Conservation (phyloP, 768 basidiomycete genomes). For the Suillus placidus region DNA sequence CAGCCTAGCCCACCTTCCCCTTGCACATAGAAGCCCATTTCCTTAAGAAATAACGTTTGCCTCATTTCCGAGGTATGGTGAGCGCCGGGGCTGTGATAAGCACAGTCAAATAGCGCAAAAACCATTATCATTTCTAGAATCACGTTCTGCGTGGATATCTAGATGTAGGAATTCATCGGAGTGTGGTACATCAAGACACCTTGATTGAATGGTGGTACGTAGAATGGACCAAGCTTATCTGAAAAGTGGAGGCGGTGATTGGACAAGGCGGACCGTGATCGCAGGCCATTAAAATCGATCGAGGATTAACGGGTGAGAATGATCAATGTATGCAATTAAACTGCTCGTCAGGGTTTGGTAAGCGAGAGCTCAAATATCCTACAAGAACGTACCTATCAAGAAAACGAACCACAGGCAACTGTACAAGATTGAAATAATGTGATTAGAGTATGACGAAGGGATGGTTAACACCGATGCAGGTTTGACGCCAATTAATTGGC, state of each 20-base stretch:
- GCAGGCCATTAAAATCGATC: background rate
- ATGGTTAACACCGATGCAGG: background rate
- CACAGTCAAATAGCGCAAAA: conserved; percentile 1
- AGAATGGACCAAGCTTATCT: background rate
- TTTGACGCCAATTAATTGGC: background rate
- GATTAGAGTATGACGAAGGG: background rate
- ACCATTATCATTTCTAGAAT: background rate
- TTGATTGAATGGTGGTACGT: background rate
- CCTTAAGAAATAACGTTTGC: conserved; percentile 5
- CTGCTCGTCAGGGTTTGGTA: background rate
- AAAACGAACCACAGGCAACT: background rate
- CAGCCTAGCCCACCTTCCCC: conserved; percentile 1
- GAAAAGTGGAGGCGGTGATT: background rate
- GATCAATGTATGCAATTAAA: conserved; percentile 1
- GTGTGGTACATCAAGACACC: background rate
- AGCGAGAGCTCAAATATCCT: background rate
- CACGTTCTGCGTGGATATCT: background rate
- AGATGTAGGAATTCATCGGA: background rate
- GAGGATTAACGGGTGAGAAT: background rate
- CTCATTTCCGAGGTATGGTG: conserved; percentile 4
- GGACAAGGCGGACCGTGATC: background rate
- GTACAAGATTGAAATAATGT: conserved; percentile 3
- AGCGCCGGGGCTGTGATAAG: conserved; percentile 4
- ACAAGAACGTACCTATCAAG: background rate
- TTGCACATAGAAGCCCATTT: conserved; percentile 2